Evolutionary conservation across 441 rosid species (phyloP), one percentile per base, ranked within the genome.

Genomic region (Jatropha podagrica): DNA sequence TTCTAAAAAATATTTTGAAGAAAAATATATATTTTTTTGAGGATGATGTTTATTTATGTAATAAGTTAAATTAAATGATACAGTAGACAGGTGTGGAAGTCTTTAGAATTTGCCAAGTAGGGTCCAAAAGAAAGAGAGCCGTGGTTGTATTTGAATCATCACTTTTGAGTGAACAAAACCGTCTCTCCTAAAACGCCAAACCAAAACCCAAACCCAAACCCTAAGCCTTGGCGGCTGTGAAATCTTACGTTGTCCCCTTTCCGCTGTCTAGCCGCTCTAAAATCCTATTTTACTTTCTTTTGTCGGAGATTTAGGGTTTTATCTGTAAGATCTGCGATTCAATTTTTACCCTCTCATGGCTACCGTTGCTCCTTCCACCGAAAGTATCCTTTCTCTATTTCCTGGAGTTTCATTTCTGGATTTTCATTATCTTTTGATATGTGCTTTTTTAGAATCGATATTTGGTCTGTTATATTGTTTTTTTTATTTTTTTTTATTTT

Each of bases 61-160:
- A 32, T 32, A 32, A 32, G 32, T 32, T 32, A 32, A 32, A 32
- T 32, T 32, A 32, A 32, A 32, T 32, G 32, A 32, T 32, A 32
- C 32, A 32, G 32, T 32, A 42, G 46, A 42, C 4, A 42, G 9
- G 9, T 42, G 46, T 42, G 46, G 46, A 42, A 42, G 46, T 42
- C 46, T 42, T 42, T 42, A 42, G 46, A 42, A 42, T 42, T 60
- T 56, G 38, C 59, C 65, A 27, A 58, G 12, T 5, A 17, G 2
- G 52, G 48, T 73, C 78, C 4, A 38, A 11, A 55, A 69, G 3
- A 27, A 11, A 55, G 69, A 60, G 58, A 37, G 65, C 68, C 83
- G 88, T 87, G 92, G 88, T 78, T 87, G 81, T 89, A 91, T 89
- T 88, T 91, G 90, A 86, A 84, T 87, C 89, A 79, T 85, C 78